These are phyloP conservation scores for Coemansia brasiliensis DNA, from an alignment of 192 early-diverging fungal genomes.

Conservation along the genomic window DNA sequence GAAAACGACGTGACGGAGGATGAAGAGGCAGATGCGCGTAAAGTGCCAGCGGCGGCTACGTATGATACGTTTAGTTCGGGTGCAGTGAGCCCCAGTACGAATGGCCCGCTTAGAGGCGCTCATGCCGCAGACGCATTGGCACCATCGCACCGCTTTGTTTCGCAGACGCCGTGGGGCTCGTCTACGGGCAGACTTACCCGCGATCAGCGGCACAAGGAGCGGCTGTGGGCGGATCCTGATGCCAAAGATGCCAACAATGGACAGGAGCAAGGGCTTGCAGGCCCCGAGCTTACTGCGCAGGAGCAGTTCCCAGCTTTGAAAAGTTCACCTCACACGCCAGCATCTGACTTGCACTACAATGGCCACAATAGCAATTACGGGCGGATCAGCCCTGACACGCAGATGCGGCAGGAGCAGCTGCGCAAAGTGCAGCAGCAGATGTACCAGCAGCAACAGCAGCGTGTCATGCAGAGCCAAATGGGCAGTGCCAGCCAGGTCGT, in stretches of 20 bases:
- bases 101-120: constrained; percentile 7
- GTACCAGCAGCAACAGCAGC: constrained; percentile 19
- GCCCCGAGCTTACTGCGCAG: too few species aligned
- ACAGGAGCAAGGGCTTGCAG: background rate
- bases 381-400: background rate
- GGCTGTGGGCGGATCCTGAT: constrained; percentile 45
- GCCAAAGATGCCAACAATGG: background rate
- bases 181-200: constrained; percentile 44
- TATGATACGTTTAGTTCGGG: constrained; percentile 36
- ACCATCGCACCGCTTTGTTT: constrained; percentile 45
- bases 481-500: constrained; percentile 27
- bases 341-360: background rate
- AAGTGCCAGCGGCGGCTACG: background rate
- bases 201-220: constrained; percentile 39
- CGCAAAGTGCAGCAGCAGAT: constrained; percentile 20
- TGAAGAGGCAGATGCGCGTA: background rate
- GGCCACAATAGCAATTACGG: too few species aligned
- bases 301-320: constrained; percentile 1
- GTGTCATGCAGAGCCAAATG: background rate
- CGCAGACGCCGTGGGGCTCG: constrained; percentile 50
- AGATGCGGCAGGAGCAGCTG: constrained; percentile 17
- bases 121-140: constrained; percentile 28
- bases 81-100: constrained; percentile 21
- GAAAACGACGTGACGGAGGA: constrained; percentile 12
- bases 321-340: background rate